Conservation (phyloP, 495 filamentous ascomycete genomes). For the Daldinia decipiens region DNA sequence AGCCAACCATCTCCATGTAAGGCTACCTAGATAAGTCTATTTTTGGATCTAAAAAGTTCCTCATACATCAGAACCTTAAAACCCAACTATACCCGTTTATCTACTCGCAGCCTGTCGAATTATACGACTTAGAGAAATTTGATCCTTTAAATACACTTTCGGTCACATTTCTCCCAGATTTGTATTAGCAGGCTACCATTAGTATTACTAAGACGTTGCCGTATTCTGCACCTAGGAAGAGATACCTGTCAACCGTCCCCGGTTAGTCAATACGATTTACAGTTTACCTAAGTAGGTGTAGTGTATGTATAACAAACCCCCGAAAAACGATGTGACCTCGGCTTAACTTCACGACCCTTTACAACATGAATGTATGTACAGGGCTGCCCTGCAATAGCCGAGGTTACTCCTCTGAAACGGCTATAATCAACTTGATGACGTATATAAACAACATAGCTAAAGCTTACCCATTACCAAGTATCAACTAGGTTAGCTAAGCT, state of each 20-base stretch:
- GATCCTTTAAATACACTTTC: background rate
- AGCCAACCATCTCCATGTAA: slow-evolving; percentile 24
- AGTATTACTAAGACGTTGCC: background rate
- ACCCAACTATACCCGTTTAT: background rate
- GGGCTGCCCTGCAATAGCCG: slow-evolving; percentile 33
- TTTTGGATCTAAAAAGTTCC: slow-evolving; percentile 27
- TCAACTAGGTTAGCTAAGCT: background rate
- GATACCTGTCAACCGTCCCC: background rate
- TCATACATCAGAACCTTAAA: slow-evolving; percentile 31
- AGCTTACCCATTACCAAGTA: background rate
- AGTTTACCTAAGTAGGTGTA: background rate
- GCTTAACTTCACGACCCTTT: slow-evolving; percentile 15
- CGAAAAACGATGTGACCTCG: slow-evolving; percentile 29
- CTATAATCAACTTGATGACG: slow-evolving; percentile 26
- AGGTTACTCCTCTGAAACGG: slow-evolving; percentile 35
- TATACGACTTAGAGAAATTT: slow-evolving; percentile 10
- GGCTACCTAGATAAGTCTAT: slow-evolving; percentile 27
- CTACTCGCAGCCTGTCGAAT: background rate
- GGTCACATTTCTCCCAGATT: background rate
- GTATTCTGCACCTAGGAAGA: background rate
- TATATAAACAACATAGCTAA: slow-evolving; percentile 7
- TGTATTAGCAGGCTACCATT: slow-evolving; percentile 6
- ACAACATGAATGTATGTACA: slow-evolving; percentile 12
- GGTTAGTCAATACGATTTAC: background rate
- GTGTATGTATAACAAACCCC: slow-evolving; percentile 9